Evolutionary conservation across 1,139 yeast species (phyloP).

Genomic region (Geotrichum aggregatum): DNA sequence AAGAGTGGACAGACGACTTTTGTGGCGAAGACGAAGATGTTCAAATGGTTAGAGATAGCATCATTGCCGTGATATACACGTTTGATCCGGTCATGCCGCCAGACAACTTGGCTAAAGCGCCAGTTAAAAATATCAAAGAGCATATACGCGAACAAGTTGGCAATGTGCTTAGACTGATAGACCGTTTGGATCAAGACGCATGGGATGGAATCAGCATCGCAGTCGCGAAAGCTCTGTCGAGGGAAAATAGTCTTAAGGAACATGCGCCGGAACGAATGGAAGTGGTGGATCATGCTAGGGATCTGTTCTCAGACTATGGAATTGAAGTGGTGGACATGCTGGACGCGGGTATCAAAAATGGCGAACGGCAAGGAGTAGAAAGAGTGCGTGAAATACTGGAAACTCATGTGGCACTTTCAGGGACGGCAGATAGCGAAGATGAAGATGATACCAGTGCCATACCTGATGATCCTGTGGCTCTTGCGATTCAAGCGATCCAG

Average conservation of each 20-base stretch:
- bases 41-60: conserved; percentile 19
- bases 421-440: conserved; percentile 19
- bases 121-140: conserved; percentile 1
- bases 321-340: conserved; percentile 31
- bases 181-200: conserved; percentile 28
- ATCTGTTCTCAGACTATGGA: conserved; percentile 29
- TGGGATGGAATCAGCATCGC: conserved; percentile 34
- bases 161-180: conserved; percentile 25
- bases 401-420: conserved; percentile 22
- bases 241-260: conserved; percentile 2
- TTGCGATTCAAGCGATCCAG: conserved; percentile 13
- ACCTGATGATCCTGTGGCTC: conserved; percentile 13
- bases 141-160: conserved; percentile 18
- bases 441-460: conserved; percentile 19
- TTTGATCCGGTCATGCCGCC: conserved; percentile 14
- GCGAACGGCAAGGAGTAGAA: conserved; percentile 26
- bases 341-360: conserved; percentile 19
- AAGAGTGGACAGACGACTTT: conserved; percentile 16
- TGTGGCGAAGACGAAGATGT: conserved; percentile 20
- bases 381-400: conserved; percentile 34
- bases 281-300: conserved; percentile 23
- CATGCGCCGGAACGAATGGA: conserved; percentile 13
- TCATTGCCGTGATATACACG: conserved; percentile 18
- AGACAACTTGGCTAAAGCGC: conserved; percentile 1
- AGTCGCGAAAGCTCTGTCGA: conserved; percentile 22